These are phyloP conservation scores for Fabrea salina DNA, from an alignment of 169 alveolate species.

Conservation along the genomic window DNA sequence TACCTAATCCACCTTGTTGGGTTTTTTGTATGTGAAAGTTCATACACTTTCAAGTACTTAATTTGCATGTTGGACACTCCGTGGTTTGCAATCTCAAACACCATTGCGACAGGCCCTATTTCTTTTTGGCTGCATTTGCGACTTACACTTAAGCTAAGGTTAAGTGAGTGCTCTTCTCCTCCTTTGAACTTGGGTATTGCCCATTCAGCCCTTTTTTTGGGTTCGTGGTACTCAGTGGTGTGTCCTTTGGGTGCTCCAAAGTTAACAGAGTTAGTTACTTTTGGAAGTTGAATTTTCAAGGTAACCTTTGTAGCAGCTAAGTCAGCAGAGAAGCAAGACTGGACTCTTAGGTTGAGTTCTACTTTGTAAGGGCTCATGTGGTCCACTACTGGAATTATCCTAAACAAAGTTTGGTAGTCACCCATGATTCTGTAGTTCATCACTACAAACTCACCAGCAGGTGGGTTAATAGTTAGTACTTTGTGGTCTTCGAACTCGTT, in stretches of 20 bases:
- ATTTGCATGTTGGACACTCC: slow-evolving; percentile 91
- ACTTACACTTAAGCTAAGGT: slow-evolving; percentile 1
- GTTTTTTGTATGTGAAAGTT: slow-evolving; percentile 68
- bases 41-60: slow-evolving; percentile 88
- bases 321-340: slow-evolving; percentile 86
- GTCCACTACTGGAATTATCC: slow-evolving; percentile 73
- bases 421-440: slow-evolving; percentile 92
- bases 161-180: slow-evolving; percentile 31
- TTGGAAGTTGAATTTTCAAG: slow-evolving; percentile 9
- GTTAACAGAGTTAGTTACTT: slow-evolving; percentile 38
- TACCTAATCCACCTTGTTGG: slow-evolving; percentile 95
- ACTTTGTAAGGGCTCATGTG: slow-evolving; percentile 63
- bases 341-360: slow-evolving; percentile 77
- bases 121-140: background rate
- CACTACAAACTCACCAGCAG: slow-evolving; percentile 95
- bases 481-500: slow-evolving; percentile 82
- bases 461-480: slow-evolving; percentile 90
- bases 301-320: slow-evolving; percentile 29
- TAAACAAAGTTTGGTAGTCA: slow-evolving; percentile 77
- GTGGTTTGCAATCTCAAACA: slow-evolving; percentile 90
- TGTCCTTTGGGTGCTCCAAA: slow-evolving; percentile 46
- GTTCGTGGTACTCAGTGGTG: background rate
- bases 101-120: slow-evolving; percentile 54
- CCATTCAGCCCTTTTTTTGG: slow-evolving; percentile 85
- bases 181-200: slow-evolving; percentile 89